Evolutionary conservation across 164 flowering plant species (phyloP), one percentile per base, ranked within the genome.

Genomic region (Cinnamomum micranthum): DNA sequence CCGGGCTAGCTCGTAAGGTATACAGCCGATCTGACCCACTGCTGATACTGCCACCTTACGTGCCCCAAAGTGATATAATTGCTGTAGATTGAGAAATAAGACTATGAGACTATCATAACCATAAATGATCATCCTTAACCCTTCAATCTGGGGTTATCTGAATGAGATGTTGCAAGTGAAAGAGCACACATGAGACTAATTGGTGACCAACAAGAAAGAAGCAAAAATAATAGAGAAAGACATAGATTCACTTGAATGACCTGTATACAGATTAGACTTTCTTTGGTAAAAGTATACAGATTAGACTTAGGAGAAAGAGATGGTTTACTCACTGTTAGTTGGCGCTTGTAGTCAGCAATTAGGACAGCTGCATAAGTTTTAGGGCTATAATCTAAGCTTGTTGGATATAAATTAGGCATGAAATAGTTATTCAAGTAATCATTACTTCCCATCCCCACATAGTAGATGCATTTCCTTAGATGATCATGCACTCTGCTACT

Each of bases 351-450:
- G 71, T 92, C 91, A n/a, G 81, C 84, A 24, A 92, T 79, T 71
- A 94, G 97, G 0, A 78, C 28, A 52, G 82, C 80, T 22, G 98
- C 93, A 65, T 80, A 94, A 60, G 89, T 81, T 47, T 72, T 71
- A 0, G 91, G 81, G 33, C 82, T 86, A 82, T 69, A 94, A 1
- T 75, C 73, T 2, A 81, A 71, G 65, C 86, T 71, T 20, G 96
- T 89, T 6, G 87, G 2, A 14, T 92, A 94, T 77, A 80, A 86
- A 28, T 65, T 59, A 0, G 91, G 81, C 98, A 94, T 94, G 75
- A 88, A 94, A 71, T 90, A 94, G 75, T 94, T 94, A 85, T 92
- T 94, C 14, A 94, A 85, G 67, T 92, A 94, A 67, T 94, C 98
- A 28, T 94, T 94, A 71, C 98, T 94, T 77, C 97, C 97, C 86